Percentiles rank a stretch among this genome's conserved stretches.
Evolutionary conservation across 2,329 filamentous ascomycete genomes (phyloP).

Genomic region (Phoma sp.): DNA sequence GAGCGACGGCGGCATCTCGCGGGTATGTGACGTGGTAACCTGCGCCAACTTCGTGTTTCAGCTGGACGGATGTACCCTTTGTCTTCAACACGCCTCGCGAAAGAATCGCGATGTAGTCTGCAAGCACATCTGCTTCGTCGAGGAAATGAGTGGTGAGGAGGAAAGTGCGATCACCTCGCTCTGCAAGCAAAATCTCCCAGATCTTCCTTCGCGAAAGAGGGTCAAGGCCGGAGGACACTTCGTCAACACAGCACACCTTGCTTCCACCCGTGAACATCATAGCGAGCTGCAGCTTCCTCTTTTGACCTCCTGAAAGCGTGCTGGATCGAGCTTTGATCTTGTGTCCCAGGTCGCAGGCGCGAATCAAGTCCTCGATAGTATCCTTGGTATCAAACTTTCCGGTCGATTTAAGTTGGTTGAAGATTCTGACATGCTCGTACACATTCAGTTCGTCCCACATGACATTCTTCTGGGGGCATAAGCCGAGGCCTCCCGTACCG

Average conservation of each 20-base stretch:
- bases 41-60: slow-evolving; percentile 82
- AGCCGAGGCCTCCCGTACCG: slow-evolving; percentile 78
- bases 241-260: slow-evolving; percentile 87
- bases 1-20: slow-evolving; percentile 51
- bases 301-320: slow-evolving; percentile 88
- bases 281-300: slow-evolving; percentile 87
- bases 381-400: slow-evolving; percentile 60
- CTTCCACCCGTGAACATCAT: slow-evolving; percentile 96
- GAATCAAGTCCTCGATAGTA: slow-evolving; percentile 68
- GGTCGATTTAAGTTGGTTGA: slow-evolving; percentile 77
- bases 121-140: slow-evolving; percentile 88
- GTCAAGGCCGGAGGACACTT: slow-evolving; percentile 88
- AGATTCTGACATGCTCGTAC: slow-evolving; percentile 81
- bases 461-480: slow-evolving; percentile 93
- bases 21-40: slow-evolving; percentile 74
- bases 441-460: slow-evolving; percentile 90
- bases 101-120: slow-evolving; percentile 86
- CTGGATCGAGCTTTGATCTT: slow-evolving; percentile 76
- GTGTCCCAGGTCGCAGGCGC: slow-evolving; percentile 73
- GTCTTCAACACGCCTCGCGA: slow-evolving; percentile 84
- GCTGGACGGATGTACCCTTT: slow-evolving; percentile 80
- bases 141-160: slow-evolving; percentile 92
- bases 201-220: slow-evolving; percentile 86
- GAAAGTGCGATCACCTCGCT: slow-evolving; percentile 81
- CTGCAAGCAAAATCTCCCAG: slow-evolving; percentile 89